Base-by-base conservation (phyloP, 2,329 filamentous ascomycete species). In the Aspergillus sp. region DNA sequence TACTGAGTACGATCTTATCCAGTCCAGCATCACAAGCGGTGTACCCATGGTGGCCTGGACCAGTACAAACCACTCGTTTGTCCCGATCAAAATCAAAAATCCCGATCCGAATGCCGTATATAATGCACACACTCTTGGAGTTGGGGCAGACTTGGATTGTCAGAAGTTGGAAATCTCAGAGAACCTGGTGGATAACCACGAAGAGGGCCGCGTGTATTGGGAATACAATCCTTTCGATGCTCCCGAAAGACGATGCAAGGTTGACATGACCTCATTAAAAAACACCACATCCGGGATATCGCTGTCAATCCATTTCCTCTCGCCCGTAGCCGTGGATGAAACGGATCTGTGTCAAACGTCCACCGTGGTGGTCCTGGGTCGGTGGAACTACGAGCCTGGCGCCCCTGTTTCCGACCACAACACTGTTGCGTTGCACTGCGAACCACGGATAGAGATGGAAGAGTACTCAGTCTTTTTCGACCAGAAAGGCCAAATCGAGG, bases 1-100 rank as follows among this genome's bases (percentile, higher is more conserved):
- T 22, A 65, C 62, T 2, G 63, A 65, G 41, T 65, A 66, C 48
- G 62, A 66, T 33, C 45, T 66, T 30, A 66, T 66, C 9, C 63
- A 66, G 41, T 64, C 60, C 6, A 66, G 64, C 37, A 64, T 66
- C 33, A 64, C 58, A 13, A 66, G 62, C 23, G 63, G 62, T 1
- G 53, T 64, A 2, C 59, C 63, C 4, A 53, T 64, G 46, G 49
- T 66, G 4, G 49, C 64, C 0, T 66, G 64, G 64, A 66, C 62
- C 1, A 60, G 59, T 20, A 48, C 63, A 7, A 61, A 64, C 15
- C 53, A 60, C 20, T 64, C 64, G 1, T 66, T 66, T 15, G 48
- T 63, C 2, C 64, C 64, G 4, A 43, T 66, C 3, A 45, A 52
- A 10, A 52, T 64, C 12, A 41, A 51, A 5, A 37, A 61, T 13